Base-by-base conservation (phyloP, 108 stramenopile genomes). In the Skeletonema potamos region DNA sequence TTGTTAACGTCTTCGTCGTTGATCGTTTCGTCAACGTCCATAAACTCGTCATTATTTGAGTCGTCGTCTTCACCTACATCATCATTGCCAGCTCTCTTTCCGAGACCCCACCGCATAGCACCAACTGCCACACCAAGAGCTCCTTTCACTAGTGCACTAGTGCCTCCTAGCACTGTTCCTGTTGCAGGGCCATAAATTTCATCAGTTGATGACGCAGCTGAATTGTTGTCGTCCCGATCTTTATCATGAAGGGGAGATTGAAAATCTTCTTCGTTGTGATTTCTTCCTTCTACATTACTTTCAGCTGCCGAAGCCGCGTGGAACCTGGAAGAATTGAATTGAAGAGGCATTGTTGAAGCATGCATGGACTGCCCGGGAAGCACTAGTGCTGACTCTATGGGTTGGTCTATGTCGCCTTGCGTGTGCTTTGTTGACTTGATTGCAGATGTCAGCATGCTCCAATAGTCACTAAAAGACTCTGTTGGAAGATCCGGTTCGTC, bases 131-230 rank as follows among this genome's bases (percentile, higher is more conserved):
- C 59, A 18, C 83, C 83, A 9, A 84, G 34, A n/a, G 84, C 77
- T 18, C 86, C 86, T 43, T 77, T 74, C 48, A 87, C 74, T 12
- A 87, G 55, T 36, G 82, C 82, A 55, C 79, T 79, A 9, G 86
- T 83, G 3, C 75, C 75, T 26, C 74, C 84, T 4, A 85, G 75
- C 13, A 87, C 82, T 22, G 70, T 46, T 39, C 82, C 79, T 1
- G 69, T 60, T 27, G 68, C 54, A 27, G 69, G 55, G 12, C 78
- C 74, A 55, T 79, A 74, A 2, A 24, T 4, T 59, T 60, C 68
- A 33, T 83, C 77, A 59, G 4, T 36, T 55, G 63, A 61, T 60
- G 68, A 76, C 22, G 54, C 41, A 46, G 29, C 30, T 34, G 54
- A 65, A 0, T 46, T 39, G 27, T 61, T 32, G 27, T 72, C 51